Evolutionary conservation across 2,329 filamentous ascomycete species (phyloP).

Genomic region (Fusarium pseudoanthophilum): DNA sequence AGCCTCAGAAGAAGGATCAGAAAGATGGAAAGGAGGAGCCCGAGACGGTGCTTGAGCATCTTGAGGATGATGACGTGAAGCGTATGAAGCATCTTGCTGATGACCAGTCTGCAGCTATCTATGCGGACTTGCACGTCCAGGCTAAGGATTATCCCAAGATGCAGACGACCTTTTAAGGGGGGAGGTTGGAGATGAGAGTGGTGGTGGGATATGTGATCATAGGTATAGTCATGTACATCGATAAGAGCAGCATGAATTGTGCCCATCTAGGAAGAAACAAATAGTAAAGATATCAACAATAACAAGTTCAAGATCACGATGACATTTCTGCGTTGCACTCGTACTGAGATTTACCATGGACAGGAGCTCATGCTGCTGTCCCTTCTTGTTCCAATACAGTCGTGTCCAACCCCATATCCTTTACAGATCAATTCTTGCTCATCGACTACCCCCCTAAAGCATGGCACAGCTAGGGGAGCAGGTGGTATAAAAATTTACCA

Average conservation of each 20-base stretch:
- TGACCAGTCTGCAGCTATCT: slow-evolving; percentile 54
- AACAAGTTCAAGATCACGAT: fast-evolving
- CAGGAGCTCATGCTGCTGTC: neutral
- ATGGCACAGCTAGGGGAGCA: too few relatives aligned
- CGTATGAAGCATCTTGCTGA: slow-evolving; percentile 66
- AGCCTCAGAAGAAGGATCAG: slow-evolving; percentile 50
- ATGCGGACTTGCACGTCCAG: slow-evolving; percentile 38
- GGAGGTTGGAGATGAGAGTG: neutral
- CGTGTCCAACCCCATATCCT: too few relatives aligned
- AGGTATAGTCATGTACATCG: neutral
- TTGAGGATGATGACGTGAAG: slow-evolving; percentile 79
- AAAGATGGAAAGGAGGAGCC: slow-evolving; percentile 61
- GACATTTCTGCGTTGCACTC: fast-evolving
- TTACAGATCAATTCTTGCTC: too few relatives aligned
- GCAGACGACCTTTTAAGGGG: slow-evolving; percentile 43
- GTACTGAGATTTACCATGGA: fast-evolving
- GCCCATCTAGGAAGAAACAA: neutral
- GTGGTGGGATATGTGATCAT: neutral
- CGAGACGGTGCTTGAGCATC: slow-evolving; percentile 75
- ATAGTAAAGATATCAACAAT: neutral
- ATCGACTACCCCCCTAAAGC: too few relatives aligned
- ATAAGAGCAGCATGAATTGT: neutral
- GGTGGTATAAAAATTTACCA: neutral
- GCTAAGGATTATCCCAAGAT: slow-evolving; percentile 45
- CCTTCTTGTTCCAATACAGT: neutral